phyloP scores from a whole-genome alignment of 306 rosid genomes.

The Begonia masoniana region DNA sequence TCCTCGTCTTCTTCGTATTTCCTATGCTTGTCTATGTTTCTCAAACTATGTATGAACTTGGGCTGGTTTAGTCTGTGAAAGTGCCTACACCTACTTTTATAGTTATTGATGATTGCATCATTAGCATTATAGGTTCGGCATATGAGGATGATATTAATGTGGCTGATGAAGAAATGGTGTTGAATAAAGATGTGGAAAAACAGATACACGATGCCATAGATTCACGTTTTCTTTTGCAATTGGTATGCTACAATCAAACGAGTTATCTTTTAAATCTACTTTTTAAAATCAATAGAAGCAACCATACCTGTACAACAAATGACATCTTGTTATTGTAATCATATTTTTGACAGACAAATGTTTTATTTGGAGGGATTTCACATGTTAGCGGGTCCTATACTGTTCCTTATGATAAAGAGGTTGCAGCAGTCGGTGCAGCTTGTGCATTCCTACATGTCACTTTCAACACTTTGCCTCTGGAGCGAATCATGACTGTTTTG shows the following conservation, averaged over 20 bases:
- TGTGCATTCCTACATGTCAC: conserved; percentile 81
- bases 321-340: conserved; percentile 10
- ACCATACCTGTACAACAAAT: conserved; percentile 3
- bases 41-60: too few species aligned
- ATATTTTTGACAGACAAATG: conserved; percentile 47
- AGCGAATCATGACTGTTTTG: conserved; percentile 80
- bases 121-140: conserved; percentile 39
- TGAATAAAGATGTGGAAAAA: conserved; percentile 54
- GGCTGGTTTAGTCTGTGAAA: too few species aligned
- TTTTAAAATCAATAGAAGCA: conserved; percentile 5
- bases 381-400: conserved; percentile 23
- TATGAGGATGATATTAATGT: conserved; percentile 51
- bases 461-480: conserved; percentile 70
- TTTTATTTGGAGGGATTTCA: conserved; percentile 67
- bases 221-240: conserved; percentile 72
- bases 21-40: too few species aligned
- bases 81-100: background rate
- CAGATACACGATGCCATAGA: conserved; percentile 74
- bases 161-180: conserved; percentile 40
- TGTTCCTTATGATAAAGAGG: conserved; percentile 63
- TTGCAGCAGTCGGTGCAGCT: conserved; percentile 78
- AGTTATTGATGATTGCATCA: background rate
- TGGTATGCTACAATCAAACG: conserved; percentile 36
- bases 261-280: conserved; percentile 1
- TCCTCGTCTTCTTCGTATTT: too few species aligned